Percentiles rank a stretch among this genome's conserved stretches.
These are phyloP conservation scores for Colletotrichum spinosum DNA, from an alignment of 2,329 filamentous ascomycete genomes.

Conservation along the genomic window DNA sequence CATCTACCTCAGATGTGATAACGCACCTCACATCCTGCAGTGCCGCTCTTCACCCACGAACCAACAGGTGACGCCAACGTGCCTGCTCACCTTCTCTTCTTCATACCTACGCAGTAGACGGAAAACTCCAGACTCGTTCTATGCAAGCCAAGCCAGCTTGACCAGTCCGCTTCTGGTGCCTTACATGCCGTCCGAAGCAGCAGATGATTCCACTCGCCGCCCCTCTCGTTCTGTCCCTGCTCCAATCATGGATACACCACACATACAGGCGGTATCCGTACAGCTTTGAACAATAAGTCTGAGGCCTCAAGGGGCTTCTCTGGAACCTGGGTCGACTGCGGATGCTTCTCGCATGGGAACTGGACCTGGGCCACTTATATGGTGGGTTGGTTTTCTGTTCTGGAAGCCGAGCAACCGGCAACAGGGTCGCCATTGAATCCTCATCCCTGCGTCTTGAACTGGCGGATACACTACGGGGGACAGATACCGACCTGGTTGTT, in stretches of 20 bases:
- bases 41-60: conserved; percentile 25
- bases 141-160: too few relatives aligned
- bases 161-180: not conserved
- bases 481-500: not conserved
- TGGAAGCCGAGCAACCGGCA: conserved; percentile 10
- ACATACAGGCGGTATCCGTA: too few relatives aligned
- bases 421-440: conserved; percentile 8
- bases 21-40: conserved; percentile 26
- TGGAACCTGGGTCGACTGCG: not conserved
- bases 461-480: conserved; percentile 5
- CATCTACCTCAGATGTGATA: conserved; percentile 32
- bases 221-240: conserved; percentile 15
- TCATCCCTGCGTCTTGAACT: conserved; percentile 9
- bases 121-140: too few relatives aligned
- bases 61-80: conserved; percentile 19
- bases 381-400: conserved; percentile 18
- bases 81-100: not conserved
- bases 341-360: conserved; percentile 29
- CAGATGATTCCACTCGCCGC: not conserved
- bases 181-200: conserved; percentile 12
- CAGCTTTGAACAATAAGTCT: not conserved
- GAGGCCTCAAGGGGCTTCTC: conserved; percentile 13
- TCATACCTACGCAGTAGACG: not conserved
- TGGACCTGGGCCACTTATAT: conserved; percentile 4
- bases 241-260: too few relatives aligned